Evolutionary conservation across 805 yeast species (phyloP).

Genomic region (Komagataella mondaviorum): DNA sequence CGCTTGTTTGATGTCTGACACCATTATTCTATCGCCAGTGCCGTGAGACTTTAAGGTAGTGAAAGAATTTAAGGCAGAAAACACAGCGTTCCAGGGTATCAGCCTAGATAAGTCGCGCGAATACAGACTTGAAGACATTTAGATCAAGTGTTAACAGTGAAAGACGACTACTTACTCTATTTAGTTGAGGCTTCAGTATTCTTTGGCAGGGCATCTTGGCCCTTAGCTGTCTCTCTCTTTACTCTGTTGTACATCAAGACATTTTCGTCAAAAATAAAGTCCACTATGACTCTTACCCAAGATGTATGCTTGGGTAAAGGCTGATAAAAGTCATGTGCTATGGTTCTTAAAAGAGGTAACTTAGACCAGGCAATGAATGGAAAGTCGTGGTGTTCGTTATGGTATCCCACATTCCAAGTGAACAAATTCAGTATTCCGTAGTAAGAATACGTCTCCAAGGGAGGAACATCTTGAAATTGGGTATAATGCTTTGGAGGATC

Average conservation of each 20-base stretch:
- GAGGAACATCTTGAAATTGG: slow-evolving; percentile 27
- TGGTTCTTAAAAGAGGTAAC: slow-evolving; percentile 44
- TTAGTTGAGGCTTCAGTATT: neutral
- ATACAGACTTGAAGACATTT: neutral
- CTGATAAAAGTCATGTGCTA: slow-evolving; percentile 73
- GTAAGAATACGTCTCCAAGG: slow-evolving; percentile 78
- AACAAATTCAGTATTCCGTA: slow-evolving; percentile 67
- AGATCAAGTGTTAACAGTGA: neutral
- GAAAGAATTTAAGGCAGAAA: neutral
- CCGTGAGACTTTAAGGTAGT: neutral
- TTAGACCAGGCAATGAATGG: slow-evolving; percentile 89
- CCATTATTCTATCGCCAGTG: neutral
- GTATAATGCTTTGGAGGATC: slow-evolving; percentile 30
- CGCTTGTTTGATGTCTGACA: neutral
- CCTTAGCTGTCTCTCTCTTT: slow-evolving; percentile 27
- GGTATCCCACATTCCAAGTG: slow-evolving; percentile 91
- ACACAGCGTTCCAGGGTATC: neutral
- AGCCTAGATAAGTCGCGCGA: neutral
- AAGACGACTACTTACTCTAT: neutral
- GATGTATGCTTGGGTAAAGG: slow-evolving; percentile 66
- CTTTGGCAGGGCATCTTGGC: slow-evolving; percentile 8
- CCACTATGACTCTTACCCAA: slow-evolving; percentile 67
- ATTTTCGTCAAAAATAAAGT: slow-evolving; percentile 55
- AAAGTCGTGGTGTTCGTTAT: slow-evolving; percentile 92
- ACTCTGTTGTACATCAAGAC: slow-evolving; percentile 75